phyloP scores from a whole-genome alignment of 2,329 filamentous ascomycete species.

The Talaromyces marneffei region DNA sequence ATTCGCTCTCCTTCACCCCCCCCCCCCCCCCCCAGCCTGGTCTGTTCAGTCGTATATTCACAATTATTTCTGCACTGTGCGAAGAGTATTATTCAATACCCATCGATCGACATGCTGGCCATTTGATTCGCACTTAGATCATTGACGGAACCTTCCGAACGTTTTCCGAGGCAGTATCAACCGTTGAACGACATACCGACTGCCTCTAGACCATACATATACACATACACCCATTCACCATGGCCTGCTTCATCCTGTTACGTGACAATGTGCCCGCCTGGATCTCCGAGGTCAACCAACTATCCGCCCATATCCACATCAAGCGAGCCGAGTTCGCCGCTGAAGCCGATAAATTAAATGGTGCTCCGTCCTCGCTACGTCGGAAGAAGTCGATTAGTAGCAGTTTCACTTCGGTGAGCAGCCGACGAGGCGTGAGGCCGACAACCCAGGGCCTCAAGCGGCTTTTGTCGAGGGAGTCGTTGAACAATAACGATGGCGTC shows the following conservation, averaged over 20 bases:
- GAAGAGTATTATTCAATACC: not conserved
- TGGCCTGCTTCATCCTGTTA: constrained; percentile 14
- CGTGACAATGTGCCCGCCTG: constrained; percentile 13
- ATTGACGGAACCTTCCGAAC: not conserved
- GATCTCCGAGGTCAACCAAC: constrained; percentile 11
- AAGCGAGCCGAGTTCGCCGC: constrained; percentile 15
- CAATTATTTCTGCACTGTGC: not conserved
- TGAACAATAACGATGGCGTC: not conserved
- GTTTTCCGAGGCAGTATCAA: not conserved
- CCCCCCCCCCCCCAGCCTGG: not conserved
- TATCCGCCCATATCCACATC: constrained; percentile 11
- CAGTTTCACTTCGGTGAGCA: not conserved
- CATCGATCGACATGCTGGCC: not conserved
- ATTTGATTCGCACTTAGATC: not conserved
- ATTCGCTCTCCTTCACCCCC: not conserved
- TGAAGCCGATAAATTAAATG: constrained; percentile 1
- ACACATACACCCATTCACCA: not conserved
- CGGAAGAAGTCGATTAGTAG: constrained; percentile 4
- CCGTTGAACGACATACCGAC: not conserved
- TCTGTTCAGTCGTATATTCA: not conserved
- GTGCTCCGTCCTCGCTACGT: not conserved
- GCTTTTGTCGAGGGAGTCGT: constrained; percentile 9
- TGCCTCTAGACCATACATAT: not conserved
- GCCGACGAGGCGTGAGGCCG: not conserved
- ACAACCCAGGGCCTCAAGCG: constrained; percentile 7